Base-by-base conservation (phyloP, 2,329 filamentous ascomycete genomes). In the Neurospora sp. region DNA sequence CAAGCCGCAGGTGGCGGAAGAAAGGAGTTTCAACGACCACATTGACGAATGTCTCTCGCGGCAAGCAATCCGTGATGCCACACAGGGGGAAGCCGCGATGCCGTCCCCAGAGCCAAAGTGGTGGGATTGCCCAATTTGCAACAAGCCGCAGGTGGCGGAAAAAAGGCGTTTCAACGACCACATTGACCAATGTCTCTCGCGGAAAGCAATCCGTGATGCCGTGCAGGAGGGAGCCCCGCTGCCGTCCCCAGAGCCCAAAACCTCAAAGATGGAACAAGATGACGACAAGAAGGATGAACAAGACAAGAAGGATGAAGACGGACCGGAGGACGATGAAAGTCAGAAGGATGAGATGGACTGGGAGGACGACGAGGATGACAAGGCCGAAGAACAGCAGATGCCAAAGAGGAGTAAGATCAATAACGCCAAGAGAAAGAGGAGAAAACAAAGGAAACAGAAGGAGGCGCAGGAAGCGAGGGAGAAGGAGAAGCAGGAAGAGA, bases 41-140 rank as follows among this genome's bases (percentile, higher is more conserved):
- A 93, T 99, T 68, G 96, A 99, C 78, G 86, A 91, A 8, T 99
- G 96, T 78, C 85, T 99, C 1, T 97, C 94, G 0, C 86, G 90
- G 69, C 88, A 92, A 76, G 92, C 93, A 0, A 98, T 99, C 75
- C 90, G 90, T 66, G 92, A 97, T 75, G 91, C 88, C 0, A 89
- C 96, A 0, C 89, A 92, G 70, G 84, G 84, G 69, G 80, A 84
- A 71, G 77, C 76, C 66, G 67, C 77, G 37, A 69, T 76, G 72
- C 73, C 71, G 66, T 46, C 71, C 66, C 17, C 67, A 33, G 8
- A 57, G 4, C 11, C 33, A 33, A 1, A 33, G 33, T 5, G 83
- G 78, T 98, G 94, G 94, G 86, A 90, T 43, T 99, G 96, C 78
- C 96, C 96, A 0, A 92, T 98, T 65, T 99, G 96, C 78, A 81